phyloP scores from a whole-genome alignment of 345 rosid species.

The Turritis glabra region DNA sequence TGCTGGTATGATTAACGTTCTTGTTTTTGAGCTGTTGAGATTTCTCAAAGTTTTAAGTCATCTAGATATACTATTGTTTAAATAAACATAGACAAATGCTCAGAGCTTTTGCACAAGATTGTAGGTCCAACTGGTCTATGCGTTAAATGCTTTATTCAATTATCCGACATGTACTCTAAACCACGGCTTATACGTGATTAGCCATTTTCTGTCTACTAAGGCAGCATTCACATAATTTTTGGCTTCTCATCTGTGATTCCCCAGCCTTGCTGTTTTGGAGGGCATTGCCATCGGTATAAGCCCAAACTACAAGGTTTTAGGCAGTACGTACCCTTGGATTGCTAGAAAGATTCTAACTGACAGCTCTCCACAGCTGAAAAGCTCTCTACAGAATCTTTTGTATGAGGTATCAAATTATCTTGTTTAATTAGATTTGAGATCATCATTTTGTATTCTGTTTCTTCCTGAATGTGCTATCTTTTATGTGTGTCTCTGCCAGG shows the following conservation, averaged over 20 bases:
- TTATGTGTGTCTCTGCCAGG: conserved; percentile 47
- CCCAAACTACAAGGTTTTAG: conserved; percentile 91
- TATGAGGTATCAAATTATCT: conserved; percentile 58
- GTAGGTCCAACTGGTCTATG: conserved; percentile 18
- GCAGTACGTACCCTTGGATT: conserved; percentile 98
- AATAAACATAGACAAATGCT: neutral
- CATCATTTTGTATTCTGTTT: conserved; percentile 3
- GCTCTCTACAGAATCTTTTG: conserved; percentile 73
- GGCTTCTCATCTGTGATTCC: conserved; percentile 24
- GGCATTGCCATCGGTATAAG: conserved; percentile 79
- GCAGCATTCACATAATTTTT: conserved; percentile 22
- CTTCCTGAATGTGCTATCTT: conserved; percentile 18
- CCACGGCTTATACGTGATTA: conserved; percentile 8
- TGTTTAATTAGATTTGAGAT: conserved; percentile 2
- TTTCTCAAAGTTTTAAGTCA: conserved; percentile 5
- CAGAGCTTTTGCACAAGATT: conserved; percentile 18
- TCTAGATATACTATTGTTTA: neutral
- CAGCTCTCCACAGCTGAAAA: conserved; percentile 79
- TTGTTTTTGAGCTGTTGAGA: conserved; percentile 16
- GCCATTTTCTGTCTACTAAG: neutral
- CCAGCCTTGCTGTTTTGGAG: conserved; percentile 93
- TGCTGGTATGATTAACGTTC: conserved; percentile 7
- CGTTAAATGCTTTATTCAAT: neutral
- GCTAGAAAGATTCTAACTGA: conserved; percentile 87
- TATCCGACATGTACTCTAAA: conserved; percentile 6